Base-by-base conservation (phyloP, 805 yeast species). In the Vanderwaltozyma yarrowii region DNA sequence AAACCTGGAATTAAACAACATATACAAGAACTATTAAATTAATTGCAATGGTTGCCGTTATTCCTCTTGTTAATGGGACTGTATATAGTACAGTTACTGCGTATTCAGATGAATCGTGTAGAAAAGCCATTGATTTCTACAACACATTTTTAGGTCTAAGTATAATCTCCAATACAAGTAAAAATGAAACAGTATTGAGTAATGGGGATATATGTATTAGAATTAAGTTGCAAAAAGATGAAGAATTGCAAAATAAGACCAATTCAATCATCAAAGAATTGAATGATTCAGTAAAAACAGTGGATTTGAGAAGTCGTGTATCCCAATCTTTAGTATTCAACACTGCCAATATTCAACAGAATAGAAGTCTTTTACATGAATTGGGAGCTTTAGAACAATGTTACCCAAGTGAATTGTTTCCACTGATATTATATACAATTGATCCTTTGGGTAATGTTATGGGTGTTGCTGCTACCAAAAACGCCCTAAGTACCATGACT, bases 381-480 rank as follows among this genome's bases (percentile, higher is more conserved):
- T 46, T 52, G 13, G 45, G 49, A 4, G 49, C 60, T 1, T 61
- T 68, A 9, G 65, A 13, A 8, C 59, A 4, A 46, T 50, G 4
- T 50, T 59, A 56, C 48, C 96, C 96, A 3, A 76, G 78, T 40
- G 82, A 75, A 32, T 63, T 79, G 39, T 73, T 72, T 38, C 95
- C 96, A 3, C 69, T 72, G 46, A 94, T 84, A 57, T 65, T 82
- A 6, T 85, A 79, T 58, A 71, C 77, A 7, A 55, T 81, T 18
- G 96, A 89, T 57, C 96, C 97, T 6, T 64, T 87, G 45, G 95
- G 95, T 14, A 73, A 75, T 48, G 59, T 87, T 21, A 57, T 88
- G 32, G 96, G 96, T 3, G 86, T 88, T 62, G 76, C 94, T 15
- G 65, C 78, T 2, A 62, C 72, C 25, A 52, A 53, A 16, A 78